Base-by-base conservation (phyloP, 1,284 basidiomycete species). In the Boletus calvinii region DNA sequence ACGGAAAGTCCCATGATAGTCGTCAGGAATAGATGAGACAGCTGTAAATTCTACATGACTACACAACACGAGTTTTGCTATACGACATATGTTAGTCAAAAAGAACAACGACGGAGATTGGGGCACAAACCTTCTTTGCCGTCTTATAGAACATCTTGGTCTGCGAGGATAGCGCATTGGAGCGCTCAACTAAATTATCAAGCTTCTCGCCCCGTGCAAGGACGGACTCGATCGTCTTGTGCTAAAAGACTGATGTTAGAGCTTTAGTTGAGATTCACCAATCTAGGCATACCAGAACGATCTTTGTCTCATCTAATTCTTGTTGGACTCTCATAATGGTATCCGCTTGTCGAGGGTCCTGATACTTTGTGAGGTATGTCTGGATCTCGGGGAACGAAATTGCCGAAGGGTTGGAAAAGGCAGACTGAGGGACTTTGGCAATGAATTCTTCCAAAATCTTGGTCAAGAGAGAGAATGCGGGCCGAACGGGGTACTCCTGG, bases 271-370 rank as follows among this genome's bases (percentile, higher is more conserved):
- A 43, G 24, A 35, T 24, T 30, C 34, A 30, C 18, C 29, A 24
- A 15, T 29, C 31, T 39, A 15, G 43, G 39, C 54, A 22, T 60
- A 94, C 93, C 70, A 98, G 74, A 34, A 99, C 86, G 61, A 99
- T 96, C 87, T 99, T 99, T 8, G 97, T 99, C 77, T 99, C 97
- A 68, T 99, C 97, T 44, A 99, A 74, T 69, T 99, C 97, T 69
- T 94, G 90, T 72, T 99, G 97, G 15, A 99, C 97, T 64, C 90
- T 86, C 95, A 99, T 96, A 66, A 99, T 98, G 17, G 92, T 90
- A 75, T 99, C 97, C 5, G 97, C 97, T 75, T 99, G 95, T 58
- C 88, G 83, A 8, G 97, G 97, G 72, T 99, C 97, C 75, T 99
- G 97, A 73, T 98, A 99, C 73, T 96, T 94, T 68, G 83, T 77